phyloP scores from a whole-genome alignment of 768 basidiomycete genomes.

The Dentipellis fragilis region DNA sequence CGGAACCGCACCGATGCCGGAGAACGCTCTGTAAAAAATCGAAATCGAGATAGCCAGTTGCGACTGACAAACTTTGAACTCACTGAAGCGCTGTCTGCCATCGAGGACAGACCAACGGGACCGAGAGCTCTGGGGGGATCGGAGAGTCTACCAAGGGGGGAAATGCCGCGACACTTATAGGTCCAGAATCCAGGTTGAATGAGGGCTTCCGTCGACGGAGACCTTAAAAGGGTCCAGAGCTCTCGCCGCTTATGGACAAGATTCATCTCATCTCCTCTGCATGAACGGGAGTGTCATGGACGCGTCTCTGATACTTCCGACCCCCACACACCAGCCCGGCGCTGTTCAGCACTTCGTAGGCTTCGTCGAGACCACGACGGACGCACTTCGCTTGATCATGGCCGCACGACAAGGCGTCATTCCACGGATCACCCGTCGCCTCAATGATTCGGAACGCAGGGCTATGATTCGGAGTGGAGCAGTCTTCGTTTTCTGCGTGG shows the following conservation, averaged over 20 bases:
- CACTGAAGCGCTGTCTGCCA: background rate
- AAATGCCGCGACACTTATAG: background rate
- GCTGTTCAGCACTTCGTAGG: conserved; percentile 57
- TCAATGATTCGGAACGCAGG: conserved; percentile 72
- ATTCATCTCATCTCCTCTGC: conserved; percentile 7
- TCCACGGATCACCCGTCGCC: conserved; percentile 71
- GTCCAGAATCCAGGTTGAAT: conserved; percentile 7
- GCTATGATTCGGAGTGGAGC: conserved; percentile 46
- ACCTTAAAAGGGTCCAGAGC: conserved; percentile 12
- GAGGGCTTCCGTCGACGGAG: conserved; percentile 7
- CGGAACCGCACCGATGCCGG: background rate
- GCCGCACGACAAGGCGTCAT: conserved; percentile 73
- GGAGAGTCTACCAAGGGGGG: background rate
- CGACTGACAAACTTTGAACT: background rate
- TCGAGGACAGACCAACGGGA: background rate
- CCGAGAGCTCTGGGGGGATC: background rate
- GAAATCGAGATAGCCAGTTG: no score
- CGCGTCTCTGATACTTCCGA: conserved; percentile 1
- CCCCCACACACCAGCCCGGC: conserved; percentile 10
- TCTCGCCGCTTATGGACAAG: conserved; percentile 4
- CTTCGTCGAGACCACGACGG: conserved; percentile 72
- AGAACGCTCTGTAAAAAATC: background rate
- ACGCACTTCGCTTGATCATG: conserved; percentile 76
- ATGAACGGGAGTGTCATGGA: background rate
- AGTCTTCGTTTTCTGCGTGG: conserved; percentile 82